phyloP scores from a whole-genome alignment of 2,329 filamentous ascomycete genomes.

The Diaporthe ampelina region DNA sequence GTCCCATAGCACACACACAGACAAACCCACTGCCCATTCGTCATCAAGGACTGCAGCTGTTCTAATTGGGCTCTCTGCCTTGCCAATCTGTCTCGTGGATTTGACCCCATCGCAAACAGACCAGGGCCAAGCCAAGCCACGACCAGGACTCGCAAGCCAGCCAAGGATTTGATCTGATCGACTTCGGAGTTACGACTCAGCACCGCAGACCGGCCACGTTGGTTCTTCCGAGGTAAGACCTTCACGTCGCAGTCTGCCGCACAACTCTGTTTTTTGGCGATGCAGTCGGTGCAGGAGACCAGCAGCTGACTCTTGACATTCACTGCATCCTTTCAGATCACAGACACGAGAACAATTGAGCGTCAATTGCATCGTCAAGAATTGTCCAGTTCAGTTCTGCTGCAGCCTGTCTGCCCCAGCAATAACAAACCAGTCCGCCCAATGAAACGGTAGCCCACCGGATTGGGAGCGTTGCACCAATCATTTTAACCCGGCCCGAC shows the following conservation, averaged over 20 bases:
- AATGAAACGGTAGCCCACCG: conserved; percentile 32
- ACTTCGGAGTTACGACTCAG: conserved; percentile 26
- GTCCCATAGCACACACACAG: neutral
- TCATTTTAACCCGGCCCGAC: neutral
- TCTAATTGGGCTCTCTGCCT: conserved; percentile 9
- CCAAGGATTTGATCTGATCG: conserved; percentile 6
- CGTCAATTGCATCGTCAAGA: neutral
- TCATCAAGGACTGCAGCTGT: neutral
- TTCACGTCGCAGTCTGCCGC: conserved; percentile 20
- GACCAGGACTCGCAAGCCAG: neutral
- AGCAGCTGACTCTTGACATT: neutral
- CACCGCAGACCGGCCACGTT: conserved; percentile 1
- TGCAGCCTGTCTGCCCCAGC: conserved; percentile 5
- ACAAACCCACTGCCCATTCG: conserved; percentile 4
- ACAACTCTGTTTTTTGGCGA: neutral
- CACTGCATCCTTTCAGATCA: neutral
- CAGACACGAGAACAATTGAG: neutral
- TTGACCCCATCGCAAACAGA: neutral
- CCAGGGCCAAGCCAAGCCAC: conserved; percentile 14
- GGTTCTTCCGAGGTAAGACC: conserved; percentile 22
- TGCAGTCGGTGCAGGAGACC: neutral
- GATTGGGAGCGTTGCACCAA: conserved; percentile 20
- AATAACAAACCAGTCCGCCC: neutral
- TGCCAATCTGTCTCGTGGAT: neutral
- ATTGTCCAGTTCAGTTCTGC: neutral